Evolutionary conservation across 352 stramenopile species (phyloP), one percentile per base, ranked within the genome.

Genomic region (Pythium monospermum): DNA sequence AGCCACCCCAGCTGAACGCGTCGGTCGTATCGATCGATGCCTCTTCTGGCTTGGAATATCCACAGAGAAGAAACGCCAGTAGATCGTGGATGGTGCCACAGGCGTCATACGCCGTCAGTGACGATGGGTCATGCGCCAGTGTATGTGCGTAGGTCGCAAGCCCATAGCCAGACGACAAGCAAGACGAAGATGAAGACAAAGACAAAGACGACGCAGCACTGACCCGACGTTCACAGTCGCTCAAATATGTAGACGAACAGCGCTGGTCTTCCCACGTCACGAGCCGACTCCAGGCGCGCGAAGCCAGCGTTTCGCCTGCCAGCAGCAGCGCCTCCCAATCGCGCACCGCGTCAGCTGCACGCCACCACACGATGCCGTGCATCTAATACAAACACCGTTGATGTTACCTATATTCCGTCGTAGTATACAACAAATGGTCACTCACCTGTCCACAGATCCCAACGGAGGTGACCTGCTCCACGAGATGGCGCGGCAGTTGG

Each of bases 331-430:
- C 52, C 7, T 65, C 53, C 18, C 28, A 86, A 73, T 0, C 64
- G 60, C 2, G 60, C n/a, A n/a, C n/a, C n/a, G n/a, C n/a, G n/a
- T n/a, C n/a, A n/a, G n/a, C 69, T 22, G 72, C 73, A 26, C 65
- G 71, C 83, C 83, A 93, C 83, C 83, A 93, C 36, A 91, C 60
- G 40, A 93, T 91, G 6, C 83, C 83, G 41, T 93, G 83, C 83
- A 93, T 93, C 80, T 93, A 57, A 26, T 25, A 2, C 10, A 44
- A 0, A 13, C 27, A 36, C 19, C 2, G n/a, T n/a, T n/a, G n/a
- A n/a, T n/a, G n/a, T n/a, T n/a, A n/a, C n/a, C n/a, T n/a, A 15
- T 8, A 41, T 6, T 12, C 40, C 13, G 0, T 13, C 39, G 12
- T 44, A 35, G 30, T 35, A 35, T 35, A 35, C 13, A 35, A 35